Evolutionary conservation across 1,139 yeast genomes (phyloP).

Genomic region (Yamadazyma taylorii): DNA sequence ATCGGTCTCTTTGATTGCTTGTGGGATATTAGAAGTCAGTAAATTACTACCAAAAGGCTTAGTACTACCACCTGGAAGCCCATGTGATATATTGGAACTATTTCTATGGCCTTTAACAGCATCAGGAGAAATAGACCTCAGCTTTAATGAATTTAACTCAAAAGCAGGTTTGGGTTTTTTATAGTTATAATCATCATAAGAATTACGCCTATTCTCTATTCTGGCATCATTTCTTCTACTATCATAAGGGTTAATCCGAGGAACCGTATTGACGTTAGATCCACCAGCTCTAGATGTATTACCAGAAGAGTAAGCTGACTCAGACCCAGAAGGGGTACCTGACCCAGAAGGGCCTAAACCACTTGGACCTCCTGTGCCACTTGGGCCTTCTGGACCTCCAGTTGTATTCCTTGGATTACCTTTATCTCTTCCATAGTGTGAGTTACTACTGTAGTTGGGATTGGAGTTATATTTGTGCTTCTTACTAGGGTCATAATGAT

Average conservation of each 20-base stretch:
- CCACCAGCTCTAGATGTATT: background rate
- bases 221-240: constrained; percentile 9
- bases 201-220: constrained; percentile 3
- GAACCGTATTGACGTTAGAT: background rate
- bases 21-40: too few species aligned
- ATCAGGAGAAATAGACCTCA: constrained; percentile 5
- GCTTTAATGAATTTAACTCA: constrained; percentile 14
- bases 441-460: constrained; percentile 2
- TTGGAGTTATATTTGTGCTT: constrained; percentile 2
- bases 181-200: constrained; percentile 9
- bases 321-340: constrained; percentile 1
- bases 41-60: too few species aligned
- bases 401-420: background rate
- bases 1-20: too few species aligned
- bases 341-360: background rate
- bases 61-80: too few species aligned
- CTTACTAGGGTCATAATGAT: constrained; percentile 14
- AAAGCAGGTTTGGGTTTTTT: constrained; percentile 16
- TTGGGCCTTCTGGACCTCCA: background rate
- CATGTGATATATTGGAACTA: too few species aligned
- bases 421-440: constrained; percentile 4
- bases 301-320: background rate
- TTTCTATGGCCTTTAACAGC: background rate
- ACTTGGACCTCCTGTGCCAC: background rate
- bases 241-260: constrained; percentile 5